Percentiles rank a stretch among this genome's conserved stretches.
These are phyloP conservation scores for Puccinia brachypodii DNA, from an alignment of 1,284 basidiomycete genomes.

Conservation along the genomic window DNA sequence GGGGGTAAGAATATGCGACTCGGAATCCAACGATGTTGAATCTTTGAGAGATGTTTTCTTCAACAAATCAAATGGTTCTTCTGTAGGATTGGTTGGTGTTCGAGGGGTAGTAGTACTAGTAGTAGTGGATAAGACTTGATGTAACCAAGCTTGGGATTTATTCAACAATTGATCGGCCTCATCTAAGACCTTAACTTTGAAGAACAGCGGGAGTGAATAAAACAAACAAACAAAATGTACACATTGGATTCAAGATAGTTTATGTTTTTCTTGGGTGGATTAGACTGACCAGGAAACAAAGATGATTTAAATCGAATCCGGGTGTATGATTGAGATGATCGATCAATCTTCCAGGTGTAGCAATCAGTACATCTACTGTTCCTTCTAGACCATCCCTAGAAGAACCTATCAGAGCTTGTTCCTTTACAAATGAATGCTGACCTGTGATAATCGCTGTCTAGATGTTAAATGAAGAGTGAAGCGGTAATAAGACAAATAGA, in stretches of 20 bases:
- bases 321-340: slow-evolving; percentile 85
- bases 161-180: slow-evolving; percentile 93
- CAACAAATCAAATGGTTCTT: too few relatives aligned
- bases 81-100: slow-evolving; percentile 51
- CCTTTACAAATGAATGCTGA: slow-evolving; percentile 55
- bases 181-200: slow-evolving; percentile 75
- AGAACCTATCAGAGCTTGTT: slow-evolving; percentile 51
- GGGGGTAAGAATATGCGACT: slow-evolving; percentile 54
- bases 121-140: slow-evolving; percentile 72
- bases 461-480: not conserved
- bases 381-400: slow-evolving; percentile 61
- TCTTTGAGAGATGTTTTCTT: slow-evolving; percentile 34
- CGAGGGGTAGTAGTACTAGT: slow-evolving; percentile 69
- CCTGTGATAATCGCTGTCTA: slow-evolving; percentile 52
- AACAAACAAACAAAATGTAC: too few relatives aligned
- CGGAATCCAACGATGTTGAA: slow-evolving; percentile 59
- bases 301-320: slow-evolving; percentile 87
- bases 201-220: not conserved
- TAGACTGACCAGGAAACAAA: slow-evolving; percentile 76
- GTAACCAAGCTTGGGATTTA: slow-evolving; percentile 92
- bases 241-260: not conserved
- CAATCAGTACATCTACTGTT: slow-evolving; percentile 89
- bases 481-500: not conserved
- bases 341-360: slow-evolving; percentile 90
- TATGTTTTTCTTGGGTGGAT: too few relatives aligned